Conservation (phyloP, 768 basidiomycete genomes). For the Crepidotus variabilis region DNA sequence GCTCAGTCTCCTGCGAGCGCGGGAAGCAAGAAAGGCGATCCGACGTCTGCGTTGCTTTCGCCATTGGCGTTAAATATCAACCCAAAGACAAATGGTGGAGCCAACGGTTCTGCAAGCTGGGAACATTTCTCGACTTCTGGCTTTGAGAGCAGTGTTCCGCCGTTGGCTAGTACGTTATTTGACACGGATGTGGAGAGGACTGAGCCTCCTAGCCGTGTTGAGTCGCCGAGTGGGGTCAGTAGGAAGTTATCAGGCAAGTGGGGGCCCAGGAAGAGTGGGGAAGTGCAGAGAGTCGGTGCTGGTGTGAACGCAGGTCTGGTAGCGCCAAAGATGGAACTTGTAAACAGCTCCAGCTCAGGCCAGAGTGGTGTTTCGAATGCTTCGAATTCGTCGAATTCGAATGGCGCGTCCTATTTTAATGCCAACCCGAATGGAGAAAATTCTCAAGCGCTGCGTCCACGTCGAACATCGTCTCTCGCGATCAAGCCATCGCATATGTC, state of each 20-base stretch:
- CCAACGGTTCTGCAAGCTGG: conserved; percentile 34
- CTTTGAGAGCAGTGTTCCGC: conserved; percentile 40
- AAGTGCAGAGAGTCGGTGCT: background rate
- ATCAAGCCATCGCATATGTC: conserved; percentile 41
- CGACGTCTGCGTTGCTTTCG: conserved; percentile 21
- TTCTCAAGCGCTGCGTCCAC: conserved; percentile 12
- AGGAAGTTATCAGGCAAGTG: conserved; percentile 13
- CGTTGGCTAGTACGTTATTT: conserved; percentile 54
- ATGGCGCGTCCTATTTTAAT: too few relatives aligned
- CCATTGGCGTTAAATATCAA: conserved; percentile 16
- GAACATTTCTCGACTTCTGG: conserved; percentile 63
- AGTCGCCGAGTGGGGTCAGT: background rate
- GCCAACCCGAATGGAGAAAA: conserved; percentile 7
- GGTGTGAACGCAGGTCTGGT: too few relatives aligned
- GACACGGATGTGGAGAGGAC: conserved; percentile 56
- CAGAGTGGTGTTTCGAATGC: background rate
- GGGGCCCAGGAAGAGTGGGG: conserved; percentile 18
- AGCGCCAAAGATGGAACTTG: background rate
- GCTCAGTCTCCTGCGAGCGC: background rate
- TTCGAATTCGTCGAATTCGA: too few relatives aligned
- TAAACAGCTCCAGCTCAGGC: conserved; percentile 7
- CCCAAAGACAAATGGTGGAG: background rate
- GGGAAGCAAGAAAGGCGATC: background rate
- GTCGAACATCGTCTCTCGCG: conserved; percentile 5
- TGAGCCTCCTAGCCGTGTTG: conserved; percentile 16